phyloP scores from a whole-genome alignment of 805 yeast genomes.

The Candida andamanensis region DNA sequence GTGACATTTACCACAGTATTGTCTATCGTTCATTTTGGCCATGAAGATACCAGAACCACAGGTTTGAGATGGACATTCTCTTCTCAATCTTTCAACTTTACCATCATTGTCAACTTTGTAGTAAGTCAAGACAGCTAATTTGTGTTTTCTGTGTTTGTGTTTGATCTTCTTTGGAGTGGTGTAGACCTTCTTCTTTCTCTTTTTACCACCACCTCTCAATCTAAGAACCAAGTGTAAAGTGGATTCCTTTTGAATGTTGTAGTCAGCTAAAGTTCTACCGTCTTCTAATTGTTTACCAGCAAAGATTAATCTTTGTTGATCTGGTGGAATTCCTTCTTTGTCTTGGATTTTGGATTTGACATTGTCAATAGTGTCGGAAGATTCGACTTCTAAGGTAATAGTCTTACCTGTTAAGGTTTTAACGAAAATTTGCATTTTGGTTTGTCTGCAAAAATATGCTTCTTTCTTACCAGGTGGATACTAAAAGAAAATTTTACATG shows the following conservation, averaged over 20 bases:
- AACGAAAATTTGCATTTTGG: constrained; percentile 91
- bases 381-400: constrained; percentile 97
- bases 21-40: constrained; percentile 99
- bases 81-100: constrained; percentile 96
- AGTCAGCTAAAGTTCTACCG: constrained; percentile 97
- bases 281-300: constrained; percentile 99
- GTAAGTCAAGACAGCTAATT: constrained; percentile 98
- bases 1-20: constrained; percentile 99
- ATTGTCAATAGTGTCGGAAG: constrained; percentile 97
- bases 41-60: constrained; percentile 99
- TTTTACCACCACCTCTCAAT: constrained; percentile 97
- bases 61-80: constrained; percentile 88
- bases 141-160: constrained; percentile 99
- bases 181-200: constrained; percentile 99
- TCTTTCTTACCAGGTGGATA: constrained; percentile 40
- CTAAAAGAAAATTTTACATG: constrained; percentile 6
- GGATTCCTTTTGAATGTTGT: constrained; percentile 99
- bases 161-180: constrained; percentile 99
- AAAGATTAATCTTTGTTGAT: constrained; percentile 98
- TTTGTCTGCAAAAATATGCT: constrained; percentile 33
- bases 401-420: constrained; percentile 99
- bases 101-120: constrained; percentile 99
- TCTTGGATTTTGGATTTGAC: constrained; percentile 98
- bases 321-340: constrained; percentile 99
- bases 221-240: constrained; percentile 93